A percentile compares a stretch with the other conserved stretches of the same genome.
Conservation (phyloP, 1,284 basidiomycete genomes). For the Puccinia hordei region DNA sequence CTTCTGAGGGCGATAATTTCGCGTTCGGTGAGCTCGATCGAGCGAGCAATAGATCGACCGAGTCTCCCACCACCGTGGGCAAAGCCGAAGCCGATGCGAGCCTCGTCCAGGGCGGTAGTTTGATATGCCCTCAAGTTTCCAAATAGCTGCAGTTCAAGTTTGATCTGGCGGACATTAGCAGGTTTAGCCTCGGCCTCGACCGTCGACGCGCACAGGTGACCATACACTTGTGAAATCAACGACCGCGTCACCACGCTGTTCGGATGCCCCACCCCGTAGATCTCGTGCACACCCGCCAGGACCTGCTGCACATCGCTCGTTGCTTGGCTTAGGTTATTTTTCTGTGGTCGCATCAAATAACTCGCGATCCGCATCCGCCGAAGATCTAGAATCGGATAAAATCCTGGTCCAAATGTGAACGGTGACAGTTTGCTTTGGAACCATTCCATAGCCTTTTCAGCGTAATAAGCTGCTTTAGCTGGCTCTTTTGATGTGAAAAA, state of each 20-base stretch:
- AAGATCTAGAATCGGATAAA: slow-evolving; percentile 47
- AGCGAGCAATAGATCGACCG: slow-evolving; percentile 19
- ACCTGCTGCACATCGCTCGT: slow-evolving; percentile 25
- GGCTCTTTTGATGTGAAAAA: slow-evolving; percentile 18
- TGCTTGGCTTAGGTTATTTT: slow-evolving; percentile 38
- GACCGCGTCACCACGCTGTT: slow-evolving; percentile 29
- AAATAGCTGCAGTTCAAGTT: slow-evolving; percentile 32
- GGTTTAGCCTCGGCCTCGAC: slow-evolving; percentile 12
- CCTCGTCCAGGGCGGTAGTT: slow-evolving; percentile 35
- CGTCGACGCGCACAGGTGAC: slow-evolving; percentile 14
- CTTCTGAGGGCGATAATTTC: slow-evolving; percentile 29
- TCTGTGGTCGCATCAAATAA: slow-evolving; percentile 21
- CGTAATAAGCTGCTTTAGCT: slow-evolving; percentile 47
- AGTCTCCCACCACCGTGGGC: slow-evolving; percentile 38
- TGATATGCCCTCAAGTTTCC: slow-evolving; percentile 31
- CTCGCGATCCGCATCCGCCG: slow-evolving; percentile 41
- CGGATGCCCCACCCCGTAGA: slow-evolving; percentile 38
- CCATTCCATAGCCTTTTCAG: slow-evolving; percentile 49
- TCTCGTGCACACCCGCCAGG: slow-evolving; percentile 20
- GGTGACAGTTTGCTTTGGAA: slow-evolving; percentile 46
- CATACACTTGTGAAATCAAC: slow-evolving; percentile 31
- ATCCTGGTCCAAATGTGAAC: slow-evolving; percentile 44
- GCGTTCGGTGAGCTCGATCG: slow-evolving; percentile 41
- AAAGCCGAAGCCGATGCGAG: slow-evolving; percentile 27
- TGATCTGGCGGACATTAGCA: slow-evolving; percentile 3